These are phyloP conservation scores for Cordyceps farinosa DNA, from an alignment of 2,329 filamentous ascomycete species.

Conservation along the genomic window DNA sequence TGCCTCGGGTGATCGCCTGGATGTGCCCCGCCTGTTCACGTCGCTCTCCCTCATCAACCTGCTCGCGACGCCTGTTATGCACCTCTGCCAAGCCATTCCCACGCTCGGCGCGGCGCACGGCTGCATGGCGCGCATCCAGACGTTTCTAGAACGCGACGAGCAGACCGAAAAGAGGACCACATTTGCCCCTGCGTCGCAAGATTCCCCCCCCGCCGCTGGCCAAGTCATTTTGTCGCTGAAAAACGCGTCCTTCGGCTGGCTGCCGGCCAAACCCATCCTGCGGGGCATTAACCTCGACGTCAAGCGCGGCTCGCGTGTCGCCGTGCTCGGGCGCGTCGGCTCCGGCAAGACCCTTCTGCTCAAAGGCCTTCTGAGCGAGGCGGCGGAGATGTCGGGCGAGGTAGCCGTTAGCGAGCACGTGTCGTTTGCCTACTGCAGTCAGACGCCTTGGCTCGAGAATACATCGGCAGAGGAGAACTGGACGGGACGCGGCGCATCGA, in stretches of 20 bases:
- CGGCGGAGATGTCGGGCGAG: neutral
- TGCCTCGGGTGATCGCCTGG: neutral
- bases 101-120: slow-evolving; percentile 2
- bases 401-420: neutral
- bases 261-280: neutral
- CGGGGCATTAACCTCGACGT: slow-evolving; percentile 5
- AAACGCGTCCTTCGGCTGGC: neutral
- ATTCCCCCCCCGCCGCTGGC: no score
- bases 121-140: slow-evolving; percentile 7
- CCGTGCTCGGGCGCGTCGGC: neutral
- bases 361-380: neutral
- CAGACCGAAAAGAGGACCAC: neutral
- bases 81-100: slow-evolving; percentile 3
- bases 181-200: neutral
- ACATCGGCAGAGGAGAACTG: slow-evolving; percentile 8
- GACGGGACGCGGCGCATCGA: neutral
- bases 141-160: slow-evolving; percentile 4
- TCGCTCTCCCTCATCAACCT: slow-evolving; percentile 6
- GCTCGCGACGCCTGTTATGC: slow-evolving; percentile 9
- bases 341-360: slow-evolving; percentile 3
- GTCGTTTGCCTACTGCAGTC: slow-evolving; percentile 5
- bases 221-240: neutral
- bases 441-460: slow-evolving; percentile 9
- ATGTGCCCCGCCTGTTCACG: neutral
- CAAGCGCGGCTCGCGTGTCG: slow-evolving; percentile 1